Base-by-base conservation (phyloP, 805 yeast genomes). In the Kodamaea nitidulidarum region DNA sequence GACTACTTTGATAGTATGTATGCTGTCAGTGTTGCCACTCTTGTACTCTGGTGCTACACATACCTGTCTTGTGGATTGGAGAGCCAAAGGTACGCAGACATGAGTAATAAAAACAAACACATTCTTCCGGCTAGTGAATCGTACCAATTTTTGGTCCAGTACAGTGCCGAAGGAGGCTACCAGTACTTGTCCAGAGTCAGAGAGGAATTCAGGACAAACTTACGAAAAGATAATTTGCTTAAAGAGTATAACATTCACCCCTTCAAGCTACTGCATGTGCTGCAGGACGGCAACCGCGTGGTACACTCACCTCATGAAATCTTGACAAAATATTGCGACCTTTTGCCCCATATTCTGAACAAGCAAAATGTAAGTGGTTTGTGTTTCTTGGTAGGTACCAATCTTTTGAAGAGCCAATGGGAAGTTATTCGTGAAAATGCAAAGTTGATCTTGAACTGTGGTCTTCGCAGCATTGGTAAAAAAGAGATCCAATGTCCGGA, bases 401-500 rank as follows among this genome's bases (percentile, higher is more conserved):
- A 54, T 30, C 51, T 67, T 16, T 47, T 65, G 34, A 53, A 51
- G 28, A 60, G 71, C 43, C 73, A 67, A 41, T 67, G 71, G 71
- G 69, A 65, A 35, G 55, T 66, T 7, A 54, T 67, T 7, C 53
- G 71, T 34, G 73, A 68, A 35, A 64, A 67, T 41, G 73, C 70
- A 15, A 63, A 58, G 39, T 55, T 69, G 36, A 64, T 69, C 15
- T 54, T 66, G 32, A 66, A 68, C 40, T 67, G 73, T 47, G 73
- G 73, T 10, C 52, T 54, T 15, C 50, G 73, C 29, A 60, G 68
- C 1, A 57, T 66, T 18, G 74, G 74, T 1, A 67, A 67, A 44
- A 49, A 49, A 44, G 53, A 54, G 17, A 54, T 62, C 11, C 47
- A 60, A 17, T 67, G 72, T 41, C 45, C 50, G 7, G 62, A 67